phyloP scores from a whole-genome alignment of 345 rosid species.

The Arabidopsis suecica region DNA sequence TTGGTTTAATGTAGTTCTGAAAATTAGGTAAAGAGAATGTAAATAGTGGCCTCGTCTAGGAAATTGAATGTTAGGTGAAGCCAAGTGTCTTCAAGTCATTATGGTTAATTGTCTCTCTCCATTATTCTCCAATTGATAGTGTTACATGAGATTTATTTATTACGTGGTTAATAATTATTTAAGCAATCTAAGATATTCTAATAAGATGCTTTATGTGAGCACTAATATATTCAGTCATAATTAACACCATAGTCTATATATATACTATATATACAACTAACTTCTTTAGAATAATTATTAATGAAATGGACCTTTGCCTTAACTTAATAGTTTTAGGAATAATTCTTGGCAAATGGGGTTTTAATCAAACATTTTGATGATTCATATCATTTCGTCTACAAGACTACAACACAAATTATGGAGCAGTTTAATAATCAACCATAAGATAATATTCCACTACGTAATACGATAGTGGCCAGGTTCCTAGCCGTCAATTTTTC shows the following conservation, averaged over 20 bases:
- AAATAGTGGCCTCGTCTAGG: constrained; percentile 28
- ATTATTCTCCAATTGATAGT: constrained; percentile 23
- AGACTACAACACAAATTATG: constrained; percentile 21
- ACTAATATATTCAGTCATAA: constrained; percentile 40
- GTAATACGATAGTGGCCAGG: neutral
- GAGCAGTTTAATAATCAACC: neutral
- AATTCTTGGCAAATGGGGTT: neutral
- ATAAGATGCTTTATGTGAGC: constrained; percentile 38
- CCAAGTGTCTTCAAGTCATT: constrained; percentile 28
- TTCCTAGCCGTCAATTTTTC: constrained; percentile 17
- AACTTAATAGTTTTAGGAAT: constrained; percentile 15
- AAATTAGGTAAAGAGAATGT: constrained; percentile 24
- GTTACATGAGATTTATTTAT: constrained; percentile 21
- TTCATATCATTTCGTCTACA: constrained; percentile 29
- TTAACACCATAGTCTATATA: constrained; percentile 9
- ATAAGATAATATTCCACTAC: constrained; percentile 31
- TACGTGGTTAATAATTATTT: neutral
- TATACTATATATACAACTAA: constrained; percentile 20
- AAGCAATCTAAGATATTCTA: neutral
- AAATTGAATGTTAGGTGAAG: constrained; percentile 40
- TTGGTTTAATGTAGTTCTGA: constrained; percentile 3
- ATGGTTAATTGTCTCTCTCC: constrained; percentile 25
- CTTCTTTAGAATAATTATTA: constrained; percentile 23
- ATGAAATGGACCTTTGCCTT: constrained; percentile 35
- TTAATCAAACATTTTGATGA: constrained; percentile 40